These are phyloP conservation scores for Austroboletus niveus DNA, from an alignment of 1,284 basidiomycete genomes.

Conservation along the genomic window DNA sequence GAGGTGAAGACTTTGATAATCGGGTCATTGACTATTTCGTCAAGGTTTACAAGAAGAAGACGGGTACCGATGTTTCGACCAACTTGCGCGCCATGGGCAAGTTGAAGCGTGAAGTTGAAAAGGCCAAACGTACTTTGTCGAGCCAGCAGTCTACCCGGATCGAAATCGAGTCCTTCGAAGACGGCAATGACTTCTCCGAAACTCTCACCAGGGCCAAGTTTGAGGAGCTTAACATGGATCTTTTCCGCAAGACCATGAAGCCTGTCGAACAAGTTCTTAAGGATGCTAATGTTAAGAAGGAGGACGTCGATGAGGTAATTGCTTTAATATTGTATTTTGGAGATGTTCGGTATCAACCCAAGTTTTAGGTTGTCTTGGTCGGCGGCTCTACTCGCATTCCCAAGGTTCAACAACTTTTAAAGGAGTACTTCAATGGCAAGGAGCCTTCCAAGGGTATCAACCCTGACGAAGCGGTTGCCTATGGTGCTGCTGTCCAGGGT, in stretches of 20 bases:
- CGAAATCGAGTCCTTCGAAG: conserved; percentile 97
- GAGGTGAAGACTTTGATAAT: conserved; percentile 99
- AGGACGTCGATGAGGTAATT: conserved; percentile 70
- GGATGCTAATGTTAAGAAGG: conserved; percentile 98
- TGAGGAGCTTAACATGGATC: conserved; percentile 96
- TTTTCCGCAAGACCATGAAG: conserved; percentile 96
- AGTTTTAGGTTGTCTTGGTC: conserved; percentile 83
- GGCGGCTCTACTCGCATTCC: conserved; percentile 99
- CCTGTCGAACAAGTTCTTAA: conserved; percentile 98
- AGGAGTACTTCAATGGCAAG: conserved; percentile 99
- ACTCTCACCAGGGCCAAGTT: conserved; percentile 98
- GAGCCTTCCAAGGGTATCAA: conserved; percentile 97
- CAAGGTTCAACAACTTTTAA: conserved; percentile 70
- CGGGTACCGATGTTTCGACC: conserved; percentile 82
- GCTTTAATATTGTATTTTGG: no score
- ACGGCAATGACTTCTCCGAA: conserved; percentile 99
- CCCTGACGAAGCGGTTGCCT: conserved; percentile 99
- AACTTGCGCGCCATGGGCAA: conserved; percentile 97
- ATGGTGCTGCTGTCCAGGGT: conserved; percentile 98
- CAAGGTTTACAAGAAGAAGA: conserved; percentile 99
- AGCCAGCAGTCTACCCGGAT: conserved; percentile 92
- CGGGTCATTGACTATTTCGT: conserved; percentile 98
- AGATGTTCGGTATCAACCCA: no score
- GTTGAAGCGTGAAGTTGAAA: conserved; percentile 97
- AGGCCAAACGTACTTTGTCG: conserved; percentile 97